Conservation (phyloP, 1,284 basidiomycete genomes). For the Grifola frondosa region DNA sequence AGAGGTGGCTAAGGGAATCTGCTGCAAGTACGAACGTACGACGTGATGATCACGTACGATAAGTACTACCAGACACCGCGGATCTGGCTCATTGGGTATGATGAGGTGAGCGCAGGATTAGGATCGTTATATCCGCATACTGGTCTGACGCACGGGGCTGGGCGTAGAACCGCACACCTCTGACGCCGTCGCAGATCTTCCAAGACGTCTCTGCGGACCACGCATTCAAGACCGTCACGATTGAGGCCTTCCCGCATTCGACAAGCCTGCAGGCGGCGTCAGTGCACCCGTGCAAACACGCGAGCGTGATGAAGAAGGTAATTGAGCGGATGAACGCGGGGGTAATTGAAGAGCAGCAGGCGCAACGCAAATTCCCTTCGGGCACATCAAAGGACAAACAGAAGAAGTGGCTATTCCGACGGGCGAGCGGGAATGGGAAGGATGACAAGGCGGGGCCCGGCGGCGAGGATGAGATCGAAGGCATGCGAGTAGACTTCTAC, state of each 20-base stretch:
- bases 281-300: slow-evolving; percentile 98
- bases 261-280: slow-evolving; percentile 81
- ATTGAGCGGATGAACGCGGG: slow-evolving; percentile 97
- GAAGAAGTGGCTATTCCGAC: slow-evolving; percentile 85
- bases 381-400: slow-evolving; percentile 49
- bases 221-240: slow-evolving; percentile 98
- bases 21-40: slow-evolving; percentile 95
- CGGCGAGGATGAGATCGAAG: slow-evolving; percentile 76
- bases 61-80: slow-evolving; percentile 98
- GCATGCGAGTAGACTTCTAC: slow-evolving; percentile 94
- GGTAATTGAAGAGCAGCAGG: slow-evolving; percentile 75
- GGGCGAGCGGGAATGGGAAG: slow-evolving; percentile 63
- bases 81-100: slow-evolving; percentile 93
- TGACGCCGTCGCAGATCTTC: slow-evolving; percentile 90
- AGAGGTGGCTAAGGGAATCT: slow-evolving; percentile 79
- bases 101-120: slow-evolving; percentile 89
- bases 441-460: slow-evolving; percentile 43
- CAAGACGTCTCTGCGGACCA: slow-evolving; percentile 98
- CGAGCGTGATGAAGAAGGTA: slow-evolving; percentile 99
- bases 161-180: slow-evolving; percentile 78
- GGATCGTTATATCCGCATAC: no score
- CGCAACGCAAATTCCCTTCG: slow-evolving; percentile 45
- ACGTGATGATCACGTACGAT: slow-evolving; percentile 99
- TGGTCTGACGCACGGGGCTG: no score
- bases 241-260: slow-evolving; percentile 96